These are phyloP conservation scores for Boletus rex-veris DNA, from an alignment of 768 basidiomycete genomes.

Conservation along the genomic window DNA sequence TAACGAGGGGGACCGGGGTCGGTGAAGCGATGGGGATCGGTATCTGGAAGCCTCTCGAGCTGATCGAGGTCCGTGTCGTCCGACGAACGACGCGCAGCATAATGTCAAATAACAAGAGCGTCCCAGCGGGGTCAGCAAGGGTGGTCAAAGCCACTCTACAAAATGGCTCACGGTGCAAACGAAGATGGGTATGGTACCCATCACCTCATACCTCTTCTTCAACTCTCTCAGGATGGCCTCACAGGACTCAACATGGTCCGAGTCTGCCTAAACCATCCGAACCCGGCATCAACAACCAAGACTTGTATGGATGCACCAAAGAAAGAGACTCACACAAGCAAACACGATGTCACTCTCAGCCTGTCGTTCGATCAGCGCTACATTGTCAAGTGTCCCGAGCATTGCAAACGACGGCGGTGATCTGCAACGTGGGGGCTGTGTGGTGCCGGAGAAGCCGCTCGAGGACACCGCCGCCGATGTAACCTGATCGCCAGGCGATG, in stretches of 20 bases:
- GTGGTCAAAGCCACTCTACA: too few species aligned
- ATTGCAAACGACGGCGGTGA: constrained; percentile 28
- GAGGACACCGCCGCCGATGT: constrained; percentile 30
- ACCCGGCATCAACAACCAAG: not conserved
- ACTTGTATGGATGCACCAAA: not conserved
- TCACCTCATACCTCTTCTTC: constrained; percentile 42
- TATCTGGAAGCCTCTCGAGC: constrained; percentile 42
- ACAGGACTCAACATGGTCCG: constrained; percentile 43
- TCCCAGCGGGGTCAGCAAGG: not conserved
- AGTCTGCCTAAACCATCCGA: constrained; percentile 32
- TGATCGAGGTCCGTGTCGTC: constrained; percentile 45
- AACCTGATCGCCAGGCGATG: constrained; percentile 12
- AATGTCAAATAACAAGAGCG: not conserved
- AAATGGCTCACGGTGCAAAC: constrained; percentile 52
- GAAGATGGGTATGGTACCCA: constrained; percentile 41
- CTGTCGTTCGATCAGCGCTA: constrained; percentile 36
- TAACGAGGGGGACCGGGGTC: constrained; percentile 42
- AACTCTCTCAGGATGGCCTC: constrained; percentile 48
- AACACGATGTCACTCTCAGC: constrained; percentile 43
- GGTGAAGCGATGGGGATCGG: constrained; percentile 44
- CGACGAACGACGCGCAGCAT: not conserved
- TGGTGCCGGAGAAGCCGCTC: constrained; percentile 20
- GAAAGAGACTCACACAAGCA: constrained; percentile 28
- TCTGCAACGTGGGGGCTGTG: constrained; percentile 5
- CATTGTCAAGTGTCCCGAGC: constrained; percentile 42